Percentiles rank a stretch among this genome's conserved stretches.
Conservation (phyloP, 768 basidiomycete species). For the Megacollybia marginata region DNA sequence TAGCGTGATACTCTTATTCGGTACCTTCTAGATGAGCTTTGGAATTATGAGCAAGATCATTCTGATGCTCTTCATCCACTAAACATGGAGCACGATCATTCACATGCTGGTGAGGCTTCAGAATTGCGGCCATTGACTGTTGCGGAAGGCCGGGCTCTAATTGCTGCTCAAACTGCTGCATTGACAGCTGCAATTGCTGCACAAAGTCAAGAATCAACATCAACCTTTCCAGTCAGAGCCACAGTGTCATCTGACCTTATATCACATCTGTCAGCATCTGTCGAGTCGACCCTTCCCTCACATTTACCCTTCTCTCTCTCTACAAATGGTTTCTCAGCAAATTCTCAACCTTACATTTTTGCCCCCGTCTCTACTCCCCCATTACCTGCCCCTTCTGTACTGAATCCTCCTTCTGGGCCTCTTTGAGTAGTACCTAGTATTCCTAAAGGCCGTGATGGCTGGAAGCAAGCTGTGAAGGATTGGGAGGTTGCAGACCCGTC, state of each 20-base stretch:
- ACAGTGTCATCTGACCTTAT: not conserved
- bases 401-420: not conserved
- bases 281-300: not conserved
- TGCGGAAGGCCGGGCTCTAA: not conserved
- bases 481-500: not conserved
- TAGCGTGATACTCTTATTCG: slow-evolving; percentile 13
- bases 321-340: too few relatives aligned
- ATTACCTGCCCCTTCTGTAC: not conserved
- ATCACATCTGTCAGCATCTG: not conserved
- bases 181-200: not conserved
- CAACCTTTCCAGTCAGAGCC: not conserved
- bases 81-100: not conserved
- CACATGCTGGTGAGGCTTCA: not conserved
- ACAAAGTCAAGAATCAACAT: not conserved
- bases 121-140: not conserved
- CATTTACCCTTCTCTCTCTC: too few relatives aligned
- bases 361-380: too few relatives aligned
- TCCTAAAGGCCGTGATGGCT: not conserved
- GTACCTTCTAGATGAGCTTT: slow-evolving; percentile 15
- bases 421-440: not conserved
- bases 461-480: slow-evolving; percentile 4
- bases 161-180: not conserved
- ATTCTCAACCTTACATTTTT: too few relatives aligned
- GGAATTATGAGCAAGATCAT: not conserved
- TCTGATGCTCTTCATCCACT: not conserved